Conservation (phyloP, 2,329 filamentous ascomycete genomes). For the Alternaria tenuissima region DNA sequence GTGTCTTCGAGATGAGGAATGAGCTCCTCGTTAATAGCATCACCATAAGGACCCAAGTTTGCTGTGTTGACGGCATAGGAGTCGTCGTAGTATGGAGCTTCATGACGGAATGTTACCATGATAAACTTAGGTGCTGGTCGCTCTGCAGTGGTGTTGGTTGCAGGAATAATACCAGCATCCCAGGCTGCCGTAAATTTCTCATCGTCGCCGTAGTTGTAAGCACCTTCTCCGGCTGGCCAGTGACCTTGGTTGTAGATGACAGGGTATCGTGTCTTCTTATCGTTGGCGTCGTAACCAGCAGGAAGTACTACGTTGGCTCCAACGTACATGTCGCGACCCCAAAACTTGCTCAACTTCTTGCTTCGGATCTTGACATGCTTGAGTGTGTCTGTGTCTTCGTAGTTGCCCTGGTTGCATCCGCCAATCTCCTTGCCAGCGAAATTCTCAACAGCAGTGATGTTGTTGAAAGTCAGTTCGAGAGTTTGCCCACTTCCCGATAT, state of each 20-base stretch:
- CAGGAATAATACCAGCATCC: constrained; percentile 44
- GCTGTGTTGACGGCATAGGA: constrained; percentile 53
- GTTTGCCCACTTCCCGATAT: constrained; percentile 41
- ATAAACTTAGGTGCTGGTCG: constrained; percentile 49
- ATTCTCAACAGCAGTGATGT: constrained; percentile 29
- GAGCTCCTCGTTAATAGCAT: constrained; percentile 53
- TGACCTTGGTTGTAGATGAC: constrained; percentile 50
- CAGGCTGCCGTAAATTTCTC: constrained; percentile 36
- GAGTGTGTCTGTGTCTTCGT: constrained; percentile 42
- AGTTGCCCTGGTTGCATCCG: constrained; percentile 52
- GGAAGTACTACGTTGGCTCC: constrained; percentile 50
- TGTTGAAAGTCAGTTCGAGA: constrained; percentile 43
- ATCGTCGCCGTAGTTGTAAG: constrained; percentile 31
- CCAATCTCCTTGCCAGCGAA: constrained; percentile 49
- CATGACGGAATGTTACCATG: constrained; percentile 50
- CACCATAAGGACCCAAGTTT: constrained; percentile 52
- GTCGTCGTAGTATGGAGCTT: constrained; percentile 51
- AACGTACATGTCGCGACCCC: constrained; percentile 49
- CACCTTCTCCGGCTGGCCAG: constrained; percentile 37
- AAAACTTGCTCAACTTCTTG: constrained; percentile 47
- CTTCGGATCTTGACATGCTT: constrained; percentile 52
- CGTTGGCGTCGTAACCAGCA: constrained; percentile 42
- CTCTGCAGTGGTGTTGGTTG: constrained; percentile 30
- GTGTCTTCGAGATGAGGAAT: constrained; percentile 45
- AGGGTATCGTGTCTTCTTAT: constrained; percentile 44